phyloP scores from a whole-genome alignment of 345 rosid genomes.

The Salix purpurea region DNA sequence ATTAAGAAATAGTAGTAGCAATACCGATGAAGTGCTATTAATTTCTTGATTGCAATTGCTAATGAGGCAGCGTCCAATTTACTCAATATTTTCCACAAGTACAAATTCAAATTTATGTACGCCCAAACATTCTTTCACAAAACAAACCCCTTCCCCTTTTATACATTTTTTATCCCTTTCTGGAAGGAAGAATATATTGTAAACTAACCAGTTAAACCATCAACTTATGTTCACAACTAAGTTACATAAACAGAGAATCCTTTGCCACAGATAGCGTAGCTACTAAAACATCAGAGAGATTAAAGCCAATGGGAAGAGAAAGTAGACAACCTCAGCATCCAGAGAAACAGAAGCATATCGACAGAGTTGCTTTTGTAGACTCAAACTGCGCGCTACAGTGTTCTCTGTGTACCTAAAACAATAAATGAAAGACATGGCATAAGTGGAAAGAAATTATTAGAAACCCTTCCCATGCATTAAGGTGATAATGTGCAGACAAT shows the following conservation, averaged over 20 bases:
- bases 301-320: slow-evolving; percentile 1
- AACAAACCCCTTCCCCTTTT: too few relatives aligned
- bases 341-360: slow-evolving; percentile 78
- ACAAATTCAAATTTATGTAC: too few relatives aligned
- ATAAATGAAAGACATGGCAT: slow-evolving; percentile 16
- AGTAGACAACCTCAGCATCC: slow-evolving; percentile 52
- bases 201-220: too few relatives aligned
- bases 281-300: not conserved
- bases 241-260: not conserved
- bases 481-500: not conserved
- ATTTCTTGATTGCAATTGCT: too few relatives aligned
- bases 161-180: too few relatives aligned
- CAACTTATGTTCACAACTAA: too few relatives aligned
- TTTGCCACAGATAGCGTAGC: not conserved
- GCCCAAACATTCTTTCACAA: too few relatives aligned
- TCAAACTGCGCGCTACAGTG: slow-evolving; percentile 42
- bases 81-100: too few relatives aligned
- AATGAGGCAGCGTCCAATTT: too few relatives aligned
- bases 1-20: not conserved
- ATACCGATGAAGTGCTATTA: not conserved
- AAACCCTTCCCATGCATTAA: not conserved
- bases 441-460: not conserved
- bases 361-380: slow-evolving; percentile 65
- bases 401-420: slow-evolving; percentile 60
- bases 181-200: too few relatives aligned